phyloP scores from a whole-genome alignment of 305 asterid species.

The Fraxinus ornus region DNA sequence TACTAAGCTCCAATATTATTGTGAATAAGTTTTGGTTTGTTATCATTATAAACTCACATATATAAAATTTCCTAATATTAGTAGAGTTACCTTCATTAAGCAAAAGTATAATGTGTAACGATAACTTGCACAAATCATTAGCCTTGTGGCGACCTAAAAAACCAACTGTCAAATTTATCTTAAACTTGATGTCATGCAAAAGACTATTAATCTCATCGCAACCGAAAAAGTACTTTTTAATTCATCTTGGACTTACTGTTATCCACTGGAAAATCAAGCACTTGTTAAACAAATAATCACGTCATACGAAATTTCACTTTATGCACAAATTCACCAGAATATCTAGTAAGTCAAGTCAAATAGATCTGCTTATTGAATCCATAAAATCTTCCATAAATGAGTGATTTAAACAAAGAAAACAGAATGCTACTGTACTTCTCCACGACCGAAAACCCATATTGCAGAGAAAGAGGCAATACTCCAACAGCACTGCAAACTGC shows the following conservation, averaged over 20 bases:
- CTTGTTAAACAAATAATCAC: conserved; percentile 7
- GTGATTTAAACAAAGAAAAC: conserved; percentile 21
- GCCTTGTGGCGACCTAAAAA: not conserved
- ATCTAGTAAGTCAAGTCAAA: conserved; percentile 13
- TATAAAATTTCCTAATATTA: not conserved
- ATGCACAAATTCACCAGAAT: not conserved
- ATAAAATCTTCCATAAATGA: not conserved
- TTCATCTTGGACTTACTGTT: conserved; percentile 15
- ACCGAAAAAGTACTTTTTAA: not conserved
- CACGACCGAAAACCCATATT: conserved; percentile 83
- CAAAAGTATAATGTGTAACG: not conserved
- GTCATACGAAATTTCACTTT: not conserved
- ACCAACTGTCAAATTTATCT: not conserved
- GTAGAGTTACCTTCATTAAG: conserved; percentile 3
- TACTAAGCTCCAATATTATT: conserved; percentile 4
- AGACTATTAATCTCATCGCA: conserved; percentile 5
- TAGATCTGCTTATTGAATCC: not conserved
- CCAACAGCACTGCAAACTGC: conserved; percentile 99
- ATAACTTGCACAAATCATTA: not conserved
- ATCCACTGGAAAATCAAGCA: conserved; percentile 6
- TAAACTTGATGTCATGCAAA: not conserved
- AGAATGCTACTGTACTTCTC: conserved; percentile 62
- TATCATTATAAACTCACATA: conserved; percentile 6
- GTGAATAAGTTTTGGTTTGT: not conserved
- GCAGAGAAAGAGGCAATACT: conserved; percentile 94